These are phyloP conservation scores for Nakaseomyces uthaithaninus DNA, from an alignment of 1,139 yeast species.

Conservation along the genomic window DNA sequence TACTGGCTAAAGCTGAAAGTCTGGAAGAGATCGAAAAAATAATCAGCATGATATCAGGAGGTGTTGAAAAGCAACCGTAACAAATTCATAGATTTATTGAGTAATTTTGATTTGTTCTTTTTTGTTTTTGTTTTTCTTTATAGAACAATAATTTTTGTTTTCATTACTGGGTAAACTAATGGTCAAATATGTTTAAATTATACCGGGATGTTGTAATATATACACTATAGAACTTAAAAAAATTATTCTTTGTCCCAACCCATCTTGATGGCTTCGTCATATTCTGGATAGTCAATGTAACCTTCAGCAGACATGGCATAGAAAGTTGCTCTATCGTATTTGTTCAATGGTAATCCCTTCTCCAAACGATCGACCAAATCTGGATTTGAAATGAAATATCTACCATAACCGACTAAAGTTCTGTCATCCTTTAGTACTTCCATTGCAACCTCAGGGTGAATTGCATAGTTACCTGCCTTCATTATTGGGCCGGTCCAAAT, in stretches of 20 bases:
- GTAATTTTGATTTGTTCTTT: not conserved
- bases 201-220: too few relatives aligned
- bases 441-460: constrained; percentile 17
- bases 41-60: constrained; percentile 39
- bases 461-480: constrained; percentile 36
- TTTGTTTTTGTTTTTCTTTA: too few relatives aligned
- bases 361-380: constrained; percentile 39
- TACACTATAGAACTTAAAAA: not conserved
- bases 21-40: constrained; percentile 68
- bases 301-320: constrained; percentile 32
- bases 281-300: constrained; percentile 31
- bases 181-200: too few relatives aligned
- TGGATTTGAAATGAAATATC: constrained; percentile 44
- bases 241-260: constrained; percentile 8
- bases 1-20: constrained; percentile 54
- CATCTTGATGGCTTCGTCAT: constrained; percentile 9
- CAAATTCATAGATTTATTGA: not conserved
- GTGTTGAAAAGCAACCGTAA: constrained; percentile 6
- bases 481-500: constrained; percentile 37
- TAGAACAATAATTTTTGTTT: too few relatives aligned
- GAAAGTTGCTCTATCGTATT: constrained; percentile 28
- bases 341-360: constrained; percentile 26
- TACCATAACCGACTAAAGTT: constrained; percentile 40
- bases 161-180: too few relatives aligned
- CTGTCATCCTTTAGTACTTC: constrained; percentile 32